phyloP scores from a whole-genome alignment of 768 basidiomycete species.

The Termitomyces sp. region DNA sequence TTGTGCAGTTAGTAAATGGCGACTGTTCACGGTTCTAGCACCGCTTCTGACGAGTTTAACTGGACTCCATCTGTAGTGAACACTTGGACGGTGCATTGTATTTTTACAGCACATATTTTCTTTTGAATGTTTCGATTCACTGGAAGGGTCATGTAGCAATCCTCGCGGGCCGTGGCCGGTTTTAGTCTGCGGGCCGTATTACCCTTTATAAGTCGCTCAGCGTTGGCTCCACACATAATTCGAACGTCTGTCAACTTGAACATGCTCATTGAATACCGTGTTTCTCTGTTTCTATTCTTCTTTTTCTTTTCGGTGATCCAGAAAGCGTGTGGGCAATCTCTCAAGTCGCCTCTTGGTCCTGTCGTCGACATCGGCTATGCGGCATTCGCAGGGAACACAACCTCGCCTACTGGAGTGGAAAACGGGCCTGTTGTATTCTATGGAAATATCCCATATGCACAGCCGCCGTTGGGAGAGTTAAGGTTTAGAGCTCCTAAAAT shows the following conservation, averaged over 20 bases:
- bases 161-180: neutral
- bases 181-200: neutral
- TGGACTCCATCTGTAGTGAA: neutral
- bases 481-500: constrained; percentile 31
- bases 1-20: neutral
- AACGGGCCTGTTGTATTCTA: constrained; percentile 36
- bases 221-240: neutral
- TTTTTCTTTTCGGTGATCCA: neutral
- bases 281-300: neutral
- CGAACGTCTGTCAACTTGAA: neutral
- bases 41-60: neutral
- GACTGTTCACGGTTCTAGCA: too few species aligned
- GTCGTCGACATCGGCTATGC: constrained; percentile 36
- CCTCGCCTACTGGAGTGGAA: constrained; percentile 27
- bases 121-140: too few species aligned
- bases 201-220: neutral
- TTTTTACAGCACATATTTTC: neutral
- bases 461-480: constrained; percentile 33
- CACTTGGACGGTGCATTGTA: neutral
- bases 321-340: neutral
- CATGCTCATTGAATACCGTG: neutral
- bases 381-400: constrained; percentile 33
- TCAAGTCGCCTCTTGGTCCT: constrained; percentile 21
- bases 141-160: neutral
- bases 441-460: constrained; percentile 35